These are phyloP conservation scores for Penicillium bovifimosum DNA, from an alignment of 495 filamentous ascomycete species.

Conservation along the genomic window DNA sequence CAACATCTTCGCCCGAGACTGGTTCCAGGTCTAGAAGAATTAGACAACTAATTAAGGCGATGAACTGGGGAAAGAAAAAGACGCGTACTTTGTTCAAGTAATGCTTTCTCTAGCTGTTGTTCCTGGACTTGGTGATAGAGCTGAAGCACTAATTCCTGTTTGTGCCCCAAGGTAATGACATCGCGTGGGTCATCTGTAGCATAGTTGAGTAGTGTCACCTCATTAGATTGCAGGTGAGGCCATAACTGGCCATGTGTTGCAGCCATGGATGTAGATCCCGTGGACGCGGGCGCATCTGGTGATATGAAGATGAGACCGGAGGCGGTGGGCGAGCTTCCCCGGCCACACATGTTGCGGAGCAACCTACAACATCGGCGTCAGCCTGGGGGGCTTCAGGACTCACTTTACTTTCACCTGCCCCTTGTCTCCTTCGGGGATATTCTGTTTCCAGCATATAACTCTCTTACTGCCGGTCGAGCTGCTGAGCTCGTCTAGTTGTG, in stretches of 20 bases:
- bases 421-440: constrained; percentile 10
- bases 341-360: background rate
- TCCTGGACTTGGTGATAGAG: constrained; percentile 66
- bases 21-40: constrained; percentile 24
- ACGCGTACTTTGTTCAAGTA: constrained; percentile 51
- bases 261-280: constrained; percentile 36
- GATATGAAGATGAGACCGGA: constrained; percentile 22
- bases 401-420: constrained; percentile 5
- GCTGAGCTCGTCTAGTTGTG: constrained; percentile 32
- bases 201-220: constrained; percentile 36
- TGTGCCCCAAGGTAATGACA: constrained; percentile 51
- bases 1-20: constrained; percentile 39
- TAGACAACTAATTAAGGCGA: constrained; percentile 8
- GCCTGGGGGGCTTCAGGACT: constrained; percentile 22
- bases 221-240: constrained; percentile 35
- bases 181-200: constrained; percentile 41
- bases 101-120: constrained; percentile 61
- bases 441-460: constrained; percentile 19
- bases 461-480: constrained; percentile 27
- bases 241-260: constrained; percentile 27
- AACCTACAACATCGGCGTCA: constrained; percentile 1
- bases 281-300: constrained; percentile 33
- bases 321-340: constrained; percentile 19
- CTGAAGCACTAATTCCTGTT: constrained; percentile 57
- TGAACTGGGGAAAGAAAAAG: background rate